Evolutionary conservation across 257 asterid species (phyloP), one percentile per base, ranked within the genome.

Genomic region (Eucommia ulmoides): DNA sequence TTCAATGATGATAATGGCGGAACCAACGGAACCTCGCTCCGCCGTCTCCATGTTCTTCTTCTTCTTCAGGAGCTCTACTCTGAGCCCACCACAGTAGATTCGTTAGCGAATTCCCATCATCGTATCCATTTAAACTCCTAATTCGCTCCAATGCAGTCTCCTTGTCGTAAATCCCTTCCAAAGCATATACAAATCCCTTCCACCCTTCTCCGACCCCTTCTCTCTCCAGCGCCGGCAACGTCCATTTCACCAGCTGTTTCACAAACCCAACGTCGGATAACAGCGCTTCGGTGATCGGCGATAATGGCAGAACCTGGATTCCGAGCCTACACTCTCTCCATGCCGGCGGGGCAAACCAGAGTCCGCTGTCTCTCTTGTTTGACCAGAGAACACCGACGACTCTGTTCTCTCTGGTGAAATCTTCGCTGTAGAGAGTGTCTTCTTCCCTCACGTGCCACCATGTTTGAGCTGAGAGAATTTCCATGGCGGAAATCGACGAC

Each of bases 121-220:
- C 96, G 16, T 66, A 54, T 3, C 88, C 94, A 3, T 64, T 71
- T 56, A 89, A 64, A 20, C 29, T 66, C 74, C 72, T 54, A 17
- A 81, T 69, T 24, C 73, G 78, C 19, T 42, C 64, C 12, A 85
- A 2, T 7, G 92, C 96, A 0, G 64, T 73, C 42, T 65, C 68
- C 49, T 57, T 70, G 41, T 85, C 96, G 22, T 82, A 89, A 48
- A 78, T 56, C 47, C 84, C 98, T 61, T 80, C 81, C 75, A 89
- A 59, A 0, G 93, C 91, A 59, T 76, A 82, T 61, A 74, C 54
- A 50, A 82, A 89, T 2, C 96, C 98, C 63, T 82, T 85, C 98
- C 98, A 89, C 33, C 96, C 96, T 65, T 89, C 98, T 21, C 85
- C 96, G 15, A 82, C 96, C 7, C 96, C 97, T 53, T 74, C 88